Evolutionary conservation across 192 early-diverging fungal species (phyloP).

Genomic region (Coemansia sp.): DNA sequence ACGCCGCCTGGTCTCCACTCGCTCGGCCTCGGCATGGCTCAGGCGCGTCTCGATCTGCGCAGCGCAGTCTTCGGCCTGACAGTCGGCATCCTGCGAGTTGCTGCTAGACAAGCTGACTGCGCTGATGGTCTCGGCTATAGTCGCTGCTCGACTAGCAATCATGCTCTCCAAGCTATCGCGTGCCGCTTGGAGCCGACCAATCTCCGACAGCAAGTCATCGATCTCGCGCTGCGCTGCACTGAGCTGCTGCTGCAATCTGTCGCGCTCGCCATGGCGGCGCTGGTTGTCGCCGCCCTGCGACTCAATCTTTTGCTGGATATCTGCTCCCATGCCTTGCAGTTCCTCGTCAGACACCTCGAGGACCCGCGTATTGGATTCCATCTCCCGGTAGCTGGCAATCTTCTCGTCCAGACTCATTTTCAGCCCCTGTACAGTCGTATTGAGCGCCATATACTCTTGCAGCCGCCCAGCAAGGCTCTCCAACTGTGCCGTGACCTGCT

Average conservation of each 20-base stretch:
- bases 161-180: conserved; percentile 35
- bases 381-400: conserved; percentile 45
- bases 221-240: conserved; percentile 13
- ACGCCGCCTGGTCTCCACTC: conserved; percentile 18
- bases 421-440: conserved; percentile 40
- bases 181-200: conserved; percentile 26
- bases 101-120: conserved; percentile 3
- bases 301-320: conserved; percentile 29
- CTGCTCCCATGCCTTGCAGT: conserved; percentile 57
- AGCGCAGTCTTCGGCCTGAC: conserved; percentile 15
- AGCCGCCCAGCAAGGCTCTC: conserved; percentile 51
- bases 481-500: conserved; percentile 48
- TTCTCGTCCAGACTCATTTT: conserved; percentile 41
- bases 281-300: conserved; percentile 38
- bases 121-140: conserved; percentile 21
- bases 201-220: conserved; percentile 30
- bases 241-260: conserved; percentile 15
- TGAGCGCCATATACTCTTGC: conserved; percentile 44
- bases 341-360: conserved; percentile 60
- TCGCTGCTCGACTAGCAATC: conserved; percentile 19
- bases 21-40: conserved; percentile 50
- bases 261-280: conserved; percentile 22
- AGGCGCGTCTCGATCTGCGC: conserved; percentile 34
- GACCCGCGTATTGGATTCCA: conserved; percentile 39
- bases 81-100: conserved; percentile 13